Base-by-base conservation (phyloP, 2,329 filamentous ascomycete genomes). In the Cephalotrichum gorgonifer region DNA sequence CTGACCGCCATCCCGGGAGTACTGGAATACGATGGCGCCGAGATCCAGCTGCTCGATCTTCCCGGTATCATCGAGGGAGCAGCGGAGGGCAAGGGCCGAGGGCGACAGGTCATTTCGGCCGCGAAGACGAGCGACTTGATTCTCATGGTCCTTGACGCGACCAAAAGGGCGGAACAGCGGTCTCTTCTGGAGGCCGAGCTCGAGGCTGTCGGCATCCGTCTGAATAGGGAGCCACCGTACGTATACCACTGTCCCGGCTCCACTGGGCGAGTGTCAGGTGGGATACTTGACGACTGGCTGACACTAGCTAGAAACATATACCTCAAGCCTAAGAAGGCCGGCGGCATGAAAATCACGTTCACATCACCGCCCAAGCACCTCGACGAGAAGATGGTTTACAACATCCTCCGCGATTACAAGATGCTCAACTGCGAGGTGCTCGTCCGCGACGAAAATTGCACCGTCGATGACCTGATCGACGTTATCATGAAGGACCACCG, bases 401-500 rank as follows among this genome's bases (percentile, higher is more conserved):
- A 95, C 71, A 96, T 98, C 62, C 76, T 98, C 46, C 85, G 88
- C 57, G 93, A 98, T 75, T 98, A 98, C 81, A 96, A 96, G 73
- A 89, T 98, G 58, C 79, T 98, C 52, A 98, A 98, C 72, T 93
- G 86, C 68, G 93, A 98, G 66, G 90, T 98, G 1, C 79, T 98
- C 22, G 81, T 98, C 15, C 86, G 93, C 58, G 93, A 98, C 63
- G 93, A 98, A 62, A 83, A 94, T 63, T 88, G 86, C 38, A 97
- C 93, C 1, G 89, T 98, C 31, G 93, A 98, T 70, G 91, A 98
- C 68, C 86, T 98, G 66, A 98, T 98, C 70, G 93, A 98, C 66
- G 89, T 96, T 53, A 96, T 98, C 68, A 97, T 97, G 91, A 95
- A 93, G 68, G 88, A 96, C 63, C 93, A 98, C 73, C 77, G 93